These are phyloP conservation scores for Microsporum ferrugineum DNA, from an alignment of 2,329 filamentous ascomycete genomes.

Conservation along the genomic window DNA sequence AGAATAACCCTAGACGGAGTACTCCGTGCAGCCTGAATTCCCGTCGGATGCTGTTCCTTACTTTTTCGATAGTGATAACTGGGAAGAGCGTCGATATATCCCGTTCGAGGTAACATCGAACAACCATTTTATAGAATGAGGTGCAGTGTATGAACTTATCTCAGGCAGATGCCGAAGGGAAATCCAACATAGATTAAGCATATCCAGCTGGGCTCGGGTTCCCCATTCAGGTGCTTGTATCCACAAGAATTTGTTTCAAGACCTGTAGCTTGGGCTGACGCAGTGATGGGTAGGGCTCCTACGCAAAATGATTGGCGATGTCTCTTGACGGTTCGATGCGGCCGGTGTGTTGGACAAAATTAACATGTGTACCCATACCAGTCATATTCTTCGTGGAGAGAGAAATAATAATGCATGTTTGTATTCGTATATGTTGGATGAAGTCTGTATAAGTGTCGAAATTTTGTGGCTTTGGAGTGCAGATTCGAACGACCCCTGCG, in stretches of 20 bases:
- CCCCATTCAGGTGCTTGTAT: not conserved
- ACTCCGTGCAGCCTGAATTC: too few relatives aligned
- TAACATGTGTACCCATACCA: not conserved
- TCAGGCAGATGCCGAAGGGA: not conserved
- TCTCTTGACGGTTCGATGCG: not conserved
- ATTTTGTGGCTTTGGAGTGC: not conserved
- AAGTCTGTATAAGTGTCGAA: not conserved
- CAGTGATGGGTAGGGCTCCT: not conserved
- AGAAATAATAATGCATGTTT: not conserved
- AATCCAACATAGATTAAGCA: not conserved
- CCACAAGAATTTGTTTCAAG: conserved; percentile 1
- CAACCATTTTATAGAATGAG: too few relatives aligned
- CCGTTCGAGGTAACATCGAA: too few relatives aligned
- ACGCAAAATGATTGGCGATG: not conserved
- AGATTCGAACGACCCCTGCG: not conserved
- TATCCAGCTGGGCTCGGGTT: not conserved
- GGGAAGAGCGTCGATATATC: too few relatives aligned
- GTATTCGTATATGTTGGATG: not conserved
- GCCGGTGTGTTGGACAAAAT: not conserved
- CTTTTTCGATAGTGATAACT: too few relatives aligned
- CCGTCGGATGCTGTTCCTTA: too few relatives aligned
- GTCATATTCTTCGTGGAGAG: not conserved
- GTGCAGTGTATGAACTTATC: not conserved
- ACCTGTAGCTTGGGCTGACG: not conserved
- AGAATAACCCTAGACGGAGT: too few relatives aligned